Conservation (phyloP, 2,329 filamentous ascomycete species). For the Fusarium secorum region DNA sequence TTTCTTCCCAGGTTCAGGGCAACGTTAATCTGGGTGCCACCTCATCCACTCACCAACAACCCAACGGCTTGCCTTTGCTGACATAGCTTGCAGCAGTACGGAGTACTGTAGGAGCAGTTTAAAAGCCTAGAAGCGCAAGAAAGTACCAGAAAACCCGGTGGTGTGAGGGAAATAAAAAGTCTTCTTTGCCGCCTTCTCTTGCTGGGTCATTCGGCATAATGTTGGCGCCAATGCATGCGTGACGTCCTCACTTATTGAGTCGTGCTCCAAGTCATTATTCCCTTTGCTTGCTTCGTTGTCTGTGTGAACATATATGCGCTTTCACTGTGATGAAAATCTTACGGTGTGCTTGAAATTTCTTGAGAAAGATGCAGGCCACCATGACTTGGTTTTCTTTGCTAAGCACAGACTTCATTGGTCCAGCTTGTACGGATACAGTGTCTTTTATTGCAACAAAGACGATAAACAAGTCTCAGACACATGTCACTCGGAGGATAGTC, state of each 20-base stretch:
- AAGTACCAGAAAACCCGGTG: conserved; percentile 16
- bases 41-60: conserved; percentile 15
- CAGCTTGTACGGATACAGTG: background rate
- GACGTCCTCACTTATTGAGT: conserved; percentile 24
- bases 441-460: conserved; percentile 6
- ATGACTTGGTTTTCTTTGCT: background rate
- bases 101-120: background rate
- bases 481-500: conserved; percentile 15
- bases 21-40: conserved; percentile 24
- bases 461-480: background rate
- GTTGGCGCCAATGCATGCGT: conserved; percentile 35
- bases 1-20: conserved; percentile 25
- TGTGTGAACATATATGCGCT: conserved; percentile 7
- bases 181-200: conserved; percentile 24
- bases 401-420: background rate
- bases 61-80: conserved; percentile 6
- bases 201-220: conserved; percentile 16
- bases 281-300: conserved; percentile 1
- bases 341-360: conserved; percentile 23
- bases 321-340: conserved; percentile 12
- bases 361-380: background rate
- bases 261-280: background rate
- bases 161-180: conserved; percentile 30
- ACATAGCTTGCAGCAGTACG: conserved; percentile 29
- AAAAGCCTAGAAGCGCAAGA: background rate